Conservation (phyloP, 2,329 filamentous ascomycete species). For the Phialophora macrospora region DNA sequence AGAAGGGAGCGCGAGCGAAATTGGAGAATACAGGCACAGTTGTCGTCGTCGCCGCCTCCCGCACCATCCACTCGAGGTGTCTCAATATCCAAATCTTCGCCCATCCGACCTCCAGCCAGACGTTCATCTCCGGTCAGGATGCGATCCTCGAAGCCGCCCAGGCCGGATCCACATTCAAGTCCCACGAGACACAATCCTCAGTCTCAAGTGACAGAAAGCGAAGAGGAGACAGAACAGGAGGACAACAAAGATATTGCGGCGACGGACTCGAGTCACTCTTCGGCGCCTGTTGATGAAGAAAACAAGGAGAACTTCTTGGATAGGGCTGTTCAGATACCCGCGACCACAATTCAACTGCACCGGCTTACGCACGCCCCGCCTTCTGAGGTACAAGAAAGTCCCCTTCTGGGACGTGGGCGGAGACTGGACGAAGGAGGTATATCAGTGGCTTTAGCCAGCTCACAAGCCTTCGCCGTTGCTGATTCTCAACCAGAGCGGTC, state of each 20-base stretch:
- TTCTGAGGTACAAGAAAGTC: conserved; percentile 31
- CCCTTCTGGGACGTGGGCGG: conserved; percentile 25
- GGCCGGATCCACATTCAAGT: background rate
- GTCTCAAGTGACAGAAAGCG: conserved; percentile 42
- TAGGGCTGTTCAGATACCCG: conserved; percentile 40
- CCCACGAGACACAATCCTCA: background rate
- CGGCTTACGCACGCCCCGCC: conserved; percentile 17
- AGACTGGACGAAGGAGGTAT: background rate
- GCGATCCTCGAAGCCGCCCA: background rate
- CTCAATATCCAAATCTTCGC: conserved; percentile 29
- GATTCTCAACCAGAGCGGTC: conserved; percentile 36
- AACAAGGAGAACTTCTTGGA: conserved; percentile 54
- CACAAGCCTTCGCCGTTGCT: conserved; percentile 32
- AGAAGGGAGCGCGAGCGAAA: conserved; percentile 21
- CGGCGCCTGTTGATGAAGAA: conserved; percentile 47
- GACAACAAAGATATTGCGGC: conserved; percentile 44
- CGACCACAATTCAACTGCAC: conserved; percentile 40
- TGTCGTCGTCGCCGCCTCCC: conserved; percentile 25
- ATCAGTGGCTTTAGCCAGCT: conserved; percentile 13
- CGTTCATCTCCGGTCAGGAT: background rate
- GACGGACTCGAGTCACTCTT: conserved; percentile 41
- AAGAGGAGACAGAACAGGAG: conserved; percentile 56
- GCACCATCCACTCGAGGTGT: conserved; percentile 11
- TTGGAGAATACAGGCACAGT: conserved; percentile 15
- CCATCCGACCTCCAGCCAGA: conserved; percentile 9